Evolutionary conservation across 2,329 filamentous ascomycete species (phyloP).

Genomic region (Xylaria sp.): DNA sequence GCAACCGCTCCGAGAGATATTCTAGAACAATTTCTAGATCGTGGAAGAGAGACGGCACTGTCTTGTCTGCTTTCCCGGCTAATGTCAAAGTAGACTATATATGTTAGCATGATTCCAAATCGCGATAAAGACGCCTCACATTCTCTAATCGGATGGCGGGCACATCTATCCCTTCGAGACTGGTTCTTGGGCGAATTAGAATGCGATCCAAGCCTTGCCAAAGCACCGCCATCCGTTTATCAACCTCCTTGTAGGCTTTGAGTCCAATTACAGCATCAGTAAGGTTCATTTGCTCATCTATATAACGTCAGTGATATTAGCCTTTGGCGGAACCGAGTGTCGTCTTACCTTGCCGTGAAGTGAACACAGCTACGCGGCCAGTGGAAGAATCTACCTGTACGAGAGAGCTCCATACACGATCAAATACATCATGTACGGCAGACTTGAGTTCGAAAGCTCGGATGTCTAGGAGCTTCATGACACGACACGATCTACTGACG

Average conservation of each 20-base stretch:
- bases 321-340: not conserved
- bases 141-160: constrained; percentile 50
- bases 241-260: constrained; percentile 64
- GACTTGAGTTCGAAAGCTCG: constrained; percentile 70
- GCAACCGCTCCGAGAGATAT: constrained; percentile 59
- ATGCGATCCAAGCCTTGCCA: constrained; percentile 67
- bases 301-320: constrained; percentile 29
- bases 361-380: constrained; percentile 61
- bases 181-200: constrained; percentile 65
- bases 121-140: constrained; percentile 39
- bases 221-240: constrained; percentile 63
- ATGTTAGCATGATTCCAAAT: constrained; percentile 24
- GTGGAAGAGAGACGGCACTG: constrained; percentile 56
- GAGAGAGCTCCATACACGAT: constrained; percentile 72
- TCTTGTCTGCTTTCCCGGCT: constrained; percentile 49
- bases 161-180: constrained; percentile 43
- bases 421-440: constrained; percentile 69
- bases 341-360: constrained; percentile 54
- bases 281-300: constrained; percentile 59
- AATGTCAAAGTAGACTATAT: constrained; percentile 51
- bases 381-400: constrained; percentile 65
- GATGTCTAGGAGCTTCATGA: constrained; percentile 67
- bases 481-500: constrained; percentile 64
- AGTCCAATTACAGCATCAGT: constrained; percentile 61
- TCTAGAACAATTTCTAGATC: constrained; percentile 59